Evolutionary conservation across 2,329 filamentous ascomycete species (phyloP).

Genomic region (Fusarium sp.): DNA sequence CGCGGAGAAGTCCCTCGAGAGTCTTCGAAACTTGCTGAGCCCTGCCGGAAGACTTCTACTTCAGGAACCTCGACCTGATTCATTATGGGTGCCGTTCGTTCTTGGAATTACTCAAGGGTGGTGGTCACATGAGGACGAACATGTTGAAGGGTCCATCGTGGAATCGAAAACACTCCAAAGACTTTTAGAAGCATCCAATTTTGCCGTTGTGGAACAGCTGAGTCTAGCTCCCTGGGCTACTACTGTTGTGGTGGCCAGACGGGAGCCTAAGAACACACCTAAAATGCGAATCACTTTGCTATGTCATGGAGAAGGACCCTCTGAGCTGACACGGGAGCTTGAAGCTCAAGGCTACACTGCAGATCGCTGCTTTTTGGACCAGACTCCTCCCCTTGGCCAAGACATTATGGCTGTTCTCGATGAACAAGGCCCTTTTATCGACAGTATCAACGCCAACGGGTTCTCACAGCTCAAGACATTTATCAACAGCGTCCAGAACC

Average conservation of each 20-base stretch:
- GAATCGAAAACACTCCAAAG: background rate
- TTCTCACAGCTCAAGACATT: background rate
- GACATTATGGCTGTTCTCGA: background rate
- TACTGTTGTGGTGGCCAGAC: background rate
- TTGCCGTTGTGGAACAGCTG: background rate
- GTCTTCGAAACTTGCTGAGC: background rate
- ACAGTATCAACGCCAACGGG: background rate
- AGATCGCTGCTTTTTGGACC: background rate
- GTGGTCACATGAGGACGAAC: background rate
- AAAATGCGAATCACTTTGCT: background rate
- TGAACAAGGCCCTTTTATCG: background rate
- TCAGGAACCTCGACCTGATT: background rate
- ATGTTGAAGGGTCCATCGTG: background rate
- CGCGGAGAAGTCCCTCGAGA: background rate
- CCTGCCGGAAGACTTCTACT: background rate
- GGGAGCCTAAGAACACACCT: background rate
- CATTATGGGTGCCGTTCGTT: background rate
- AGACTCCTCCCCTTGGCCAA: background rate
- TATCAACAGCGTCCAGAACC: background rate
- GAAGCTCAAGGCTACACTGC: background rate
- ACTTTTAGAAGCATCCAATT: background rate
- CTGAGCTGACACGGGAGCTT: background rate
- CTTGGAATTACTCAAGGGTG: background rate
- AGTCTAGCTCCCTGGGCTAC: background rate
- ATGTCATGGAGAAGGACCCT: background rate